Conservation (phyloP, 129 eudicot species). For the Saposhnikovia divaricata region DNA sequence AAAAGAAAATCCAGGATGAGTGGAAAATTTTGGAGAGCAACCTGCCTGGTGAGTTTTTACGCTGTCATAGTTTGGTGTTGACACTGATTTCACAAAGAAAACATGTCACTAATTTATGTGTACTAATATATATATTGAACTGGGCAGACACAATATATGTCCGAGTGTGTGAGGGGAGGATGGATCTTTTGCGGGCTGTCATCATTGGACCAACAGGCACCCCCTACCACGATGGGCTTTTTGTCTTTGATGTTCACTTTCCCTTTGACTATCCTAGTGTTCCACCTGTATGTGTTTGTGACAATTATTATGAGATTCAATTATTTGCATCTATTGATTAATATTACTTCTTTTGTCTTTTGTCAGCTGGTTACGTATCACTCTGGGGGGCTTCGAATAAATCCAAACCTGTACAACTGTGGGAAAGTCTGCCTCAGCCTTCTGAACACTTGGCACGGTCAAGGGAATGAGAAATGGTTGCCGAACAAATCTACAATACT, state of each 20-base stretch:
- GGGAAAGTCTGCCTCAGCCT: constrained; percentile 71
- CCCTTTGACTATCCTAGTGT: constrained; percentile 47
- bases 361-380: constrained; percentile 37
- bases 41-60: constrained; percentile 47
- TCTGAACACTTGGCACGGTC: constrained; percentile 56
- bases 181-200: constrained; percentile 84
- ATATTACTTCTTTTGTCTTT: neutral
- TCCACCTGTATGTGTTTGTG: constrained; percentile 51
- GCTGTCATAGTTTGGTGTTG: neutral
- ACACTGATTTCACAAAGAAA: neutral
- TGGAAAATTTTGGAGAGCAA: constrained; percentile 68
- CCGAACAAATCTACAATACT: constrained; percentile 53
- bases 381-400: constrained; percentile 60
- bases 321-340: neutral
- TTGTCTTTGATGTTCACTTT: constrained; percentile 55
- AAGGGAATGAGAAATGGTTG: constrained; percentile 48
- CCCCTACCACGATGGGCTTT: constrained; percentile 81
- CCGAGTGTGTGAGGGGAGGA: constrained; percentile 60
- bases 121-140: neutral
- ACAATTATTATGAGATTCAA: neutral
- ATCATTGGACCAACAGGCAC: constrained; percentile 73
- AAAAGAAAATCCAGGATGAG: constrained; percentile 67
- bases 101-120: neutral
- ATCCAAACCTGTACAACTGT: constrained; percentile 48
- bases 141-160: constrained; percentile 58